A percentile compares a stretch with the other conserved stretches of the same genome.
Evolutionary conservation across 306 rosid genomes (phyloP).

Genomic region (Ziziphus jujuba): DNA sequence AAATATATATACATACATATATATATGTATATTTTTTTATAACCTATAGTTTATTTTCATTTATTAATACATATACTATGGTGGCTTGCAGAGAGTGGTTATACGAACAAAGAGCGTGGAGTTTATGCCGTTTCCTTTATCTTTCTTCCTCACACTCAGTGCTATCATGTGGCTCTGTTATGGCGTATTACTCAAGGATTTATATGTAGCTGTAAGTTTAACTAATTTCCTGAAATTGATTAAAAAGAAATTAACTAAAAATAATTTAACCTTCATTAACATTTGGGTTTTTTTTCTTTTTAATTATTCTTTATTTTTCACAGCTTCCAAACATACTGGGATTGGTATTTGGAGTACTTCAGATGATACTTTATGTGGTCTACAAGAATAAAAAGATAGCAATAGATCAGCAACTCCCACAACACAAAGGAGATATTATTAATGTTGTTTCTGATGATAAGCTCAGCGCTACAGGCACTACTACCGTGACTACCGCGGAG

Average conservation of each 20-base stretch:
- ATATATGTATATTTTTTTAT: not conserved
- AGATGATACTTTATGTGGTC: constrained; percentile 60
- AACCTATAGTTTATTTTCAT: too few species aligned
- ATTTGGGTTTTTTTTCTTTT: too few species aligned
- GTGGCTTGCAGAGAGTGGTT: constrained; percentile 56
- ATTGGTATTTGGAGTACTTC: constrained; percentile 66
- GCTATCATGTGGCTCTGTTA: constrained; percentile 74
- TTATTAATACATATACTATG: not conserved
- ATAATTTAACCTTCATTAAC: too few species aligned
- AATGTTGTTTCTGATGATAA: too few species aligned
- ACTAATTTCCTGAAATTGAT: too few species aligned
- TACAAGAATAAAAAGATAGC: constrained; percentile 49
- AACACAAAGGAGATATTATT: constrained; percentile 52
- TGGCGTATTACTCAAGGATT: constrained; percentile 66
- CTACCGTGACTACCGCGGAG: too few species aligned
- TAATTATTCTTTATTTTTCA: not conserved
- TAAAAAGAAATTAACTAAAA: too few species aligned
- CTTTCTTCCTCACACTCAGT: constrained; percentile 83
- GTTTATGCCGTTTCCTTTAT: constrained; percentile 83
- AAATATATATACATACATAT: too few species aligned
- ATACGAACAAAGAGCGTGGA: constrained; percentile 95
- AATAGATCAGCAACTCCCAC: constrained; percentile 46
- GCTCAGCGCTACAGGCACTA: constrained; percentile 12
- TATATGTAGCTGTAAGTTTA: constrained; percentile 85
- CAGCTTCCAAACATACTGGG: constrained; percentile 94